phyloP scores from a whole-genome alignment of 2,329 filamentous ascomycete genomes.

The Fusarium paranaense region DNA sequence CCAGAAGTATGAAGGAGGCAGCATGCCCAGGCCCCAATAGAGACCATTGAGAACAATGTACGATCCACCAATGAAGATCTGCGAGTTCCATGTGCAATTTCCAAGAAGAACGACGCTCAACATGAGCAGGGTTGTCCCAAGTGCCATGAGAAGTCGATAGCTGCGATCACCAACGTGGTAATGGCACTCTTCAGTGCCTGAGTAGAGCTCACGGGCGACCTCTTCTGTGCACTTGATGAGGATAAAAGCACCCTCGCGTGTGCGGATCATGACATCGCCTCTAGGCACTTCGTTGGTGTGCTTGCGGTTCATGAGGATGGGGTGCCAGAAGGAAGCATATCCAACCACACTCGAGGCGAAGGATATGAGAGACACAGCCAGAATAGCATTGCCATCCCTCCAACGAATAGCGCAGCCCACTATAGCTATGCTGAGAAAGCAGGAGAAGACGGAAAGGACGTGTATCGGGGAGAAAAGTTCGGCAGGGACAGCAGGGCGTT shows the following conservation, averaged over 20 bases:
- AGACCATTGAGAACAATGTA: conserved; percentile 71
- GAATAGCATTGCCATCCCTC: conserved; percentile 50
- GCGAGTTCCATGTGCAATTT: conserved; percentile 71
- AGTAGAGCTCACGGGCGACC: conserved; percentile 72
- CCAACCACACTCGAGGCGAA: conserved; percentile 65
- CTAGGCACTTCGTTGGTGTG: conserved; percentile 61
- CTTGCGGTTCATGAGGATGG: conserved; percentile 63
- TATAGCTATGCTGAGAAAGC: conserved; percentile 60
- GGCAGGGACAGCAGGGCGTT: conserved; percentile 61
- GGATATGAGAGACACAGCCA: conserved; percentile 64
- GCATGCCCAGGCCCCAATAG: conserved; percentile 68
- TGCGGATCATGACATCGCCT: conserved; percentile 72
- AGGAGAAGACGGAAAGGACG: conserved; percentile 64
- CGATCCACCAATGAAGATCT: conserved; percentile 67
- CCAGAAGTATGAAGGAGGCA: conserved; percentile 65
- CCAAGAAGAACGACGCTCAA: conserved; percentile 69
- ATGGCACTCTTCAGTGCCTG: conserved; percentile 69
- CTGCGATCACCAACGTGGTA: conserved; percentile 61
- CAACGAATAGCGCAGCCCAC: conserved; percentile 56
- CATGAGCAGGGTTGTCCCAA: conserved; percentile 72
- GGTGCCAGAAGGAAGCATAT: conserved; percentile 68
- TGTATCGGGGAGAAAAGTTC: conserved; percentile 64
- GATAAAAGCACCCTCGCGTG: conserved; percentile 69
- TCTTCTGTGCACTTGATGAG: conserved; percentile 69
- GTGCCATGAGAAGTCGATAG: conserved; percentile 66